Conservation (phyloP, 768 basidiomycete genomes). For the Boletellus emodensis region DNA sequence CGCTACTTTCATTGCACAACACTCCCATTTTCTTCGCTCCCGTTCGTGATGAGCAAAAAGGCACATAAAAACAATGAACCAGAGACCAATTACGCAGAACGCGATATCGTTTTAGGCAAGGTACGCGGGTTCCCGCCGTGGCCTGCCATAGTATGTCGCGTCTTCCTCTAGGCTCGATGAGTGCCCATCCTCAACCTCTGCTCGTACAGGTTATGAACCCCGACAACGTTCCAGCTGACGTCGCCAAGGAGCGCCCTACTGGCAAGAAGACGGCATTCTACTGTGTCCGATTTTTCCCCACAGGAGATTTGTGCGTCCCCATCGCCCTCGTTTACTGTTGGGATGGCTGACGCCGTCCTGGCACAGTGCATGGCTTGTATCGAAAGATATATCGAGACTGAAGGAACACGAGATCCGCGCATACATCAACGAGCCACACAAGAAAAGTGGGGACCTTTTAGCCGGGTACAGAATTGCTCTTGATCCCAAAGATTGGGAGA, state of each 20-base stretch:
- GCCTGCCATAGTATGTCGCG: slow-evolving; percentile 83
- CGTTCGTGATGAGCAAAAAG: slow-evolving; percentile 50
- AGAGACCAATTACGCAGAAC: slow-evolving; percentile 53
- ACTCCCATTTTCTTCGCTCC: slow-evolving; percentile 12
- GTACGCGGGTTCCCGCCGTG: slow-evolving; percentile 92
- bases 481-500: slow-evolving; percentile 69
- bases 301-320: slow-evolving; percentile 82
- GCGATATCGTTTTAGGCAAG: slow-evolving; percentile 90
- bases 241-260: slow-evolving; percentile 66
- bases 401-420: slow-evolving; percentile 77
- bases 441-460: slow-evolving; percentile 72
- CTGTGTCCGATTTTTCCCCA: slow-evolving; percentile 86
- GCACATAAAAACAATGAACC: slow-evolving; percentile 37
- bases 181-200: slow-evolving; percentile 8
- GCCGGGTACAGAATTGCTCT: slow-evolving; percentile 72
- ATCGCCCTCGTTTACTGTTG: slow-evolving; percentile 9
- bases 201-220: slow-evolving; percentile 73
- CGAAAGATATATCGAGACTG: slow-evolving; percentile 79
- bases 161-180: slow-evolving; percentile 14
- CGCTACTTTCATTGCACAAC: slow-evolving; percentile 25
- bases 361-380: slow-evolving; percentile 75
- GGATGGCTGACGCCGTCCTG: slow-evolving; percentile 7
- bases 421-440: slow-evolving; percentile 73
- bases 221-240: slow-evolving; percentile 53
- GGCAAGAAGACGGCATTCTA: slow-evolving; percentile 70